phyloP scores from a whole-genome alignment of 768 basidiomycete genomes.

The Boletus coccyginus region DNA sequence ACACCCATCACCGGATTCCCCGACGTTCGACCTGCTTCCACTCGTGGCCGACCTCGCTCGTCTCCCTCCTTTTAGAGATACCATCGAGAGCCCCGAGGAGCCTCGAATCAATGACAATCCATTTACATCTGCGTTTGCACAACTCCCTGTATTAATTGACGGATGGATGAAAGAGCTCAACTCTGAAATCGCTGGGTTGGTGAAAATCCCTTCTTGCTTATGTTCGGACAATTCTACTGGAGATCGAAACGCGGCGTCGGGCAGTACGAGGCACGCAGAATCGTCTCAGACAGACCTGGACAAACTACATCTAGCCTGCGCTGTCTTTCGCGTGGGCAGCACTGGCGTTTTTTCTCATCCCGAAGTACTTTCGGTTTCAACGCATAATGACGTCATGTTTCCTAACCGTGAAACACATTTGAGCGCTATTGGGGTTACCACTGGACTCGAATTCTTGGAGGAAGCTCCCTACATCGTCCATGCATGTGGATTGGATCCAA shows the following conservation, averaged over 20 bases:
- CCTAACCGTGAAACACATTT: neutral
- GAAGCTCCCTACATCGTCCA: conserved; percentile 12
- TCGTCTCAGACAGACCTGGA: neutral
- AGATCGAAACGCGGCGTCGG: neutral
- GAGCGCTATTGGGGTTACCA: neutral
- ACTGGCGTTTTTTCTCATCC: neutral
- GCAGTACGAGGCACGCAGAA: neutral
- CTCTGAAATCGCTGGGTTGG: conserved; percentile 4
- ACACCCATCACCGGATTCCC: neutral
- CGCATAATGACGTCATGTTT: neutral
- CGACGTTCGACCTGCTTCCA: conserved; percentile 9
- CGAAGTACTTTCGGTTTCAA: conserved; percentile 1
- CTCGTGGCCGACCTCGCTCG: conserved; percentile 12
- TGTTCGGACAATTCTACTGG: neutral
- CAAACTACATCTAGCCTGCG: conserved; percentile 10
- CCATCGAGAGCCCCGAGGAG: conserved; percentile 4
- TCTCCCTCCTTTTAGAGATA: conserved; percentile 10
- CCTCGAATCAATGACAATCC: neutral
- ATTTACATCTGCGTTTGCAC: conserved; percentile 13
- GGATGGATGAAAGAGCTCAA: conserved; percentile 9
- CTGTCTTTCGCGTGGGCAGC: conserved; percentile 4
- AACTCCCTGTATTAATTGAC: conserved; percentile 6
- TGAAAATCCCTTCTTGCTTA: conserved; percentile 8
- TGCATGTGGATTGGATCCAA: conserved; percentile 13
- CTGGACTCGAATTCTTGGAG: neutral